A percentile compares a stretch with the other conserved stretches of the same genome.
Conservation (phyloP, 345 rosid genomes). For the Bruguiera sexangula region DNA sequence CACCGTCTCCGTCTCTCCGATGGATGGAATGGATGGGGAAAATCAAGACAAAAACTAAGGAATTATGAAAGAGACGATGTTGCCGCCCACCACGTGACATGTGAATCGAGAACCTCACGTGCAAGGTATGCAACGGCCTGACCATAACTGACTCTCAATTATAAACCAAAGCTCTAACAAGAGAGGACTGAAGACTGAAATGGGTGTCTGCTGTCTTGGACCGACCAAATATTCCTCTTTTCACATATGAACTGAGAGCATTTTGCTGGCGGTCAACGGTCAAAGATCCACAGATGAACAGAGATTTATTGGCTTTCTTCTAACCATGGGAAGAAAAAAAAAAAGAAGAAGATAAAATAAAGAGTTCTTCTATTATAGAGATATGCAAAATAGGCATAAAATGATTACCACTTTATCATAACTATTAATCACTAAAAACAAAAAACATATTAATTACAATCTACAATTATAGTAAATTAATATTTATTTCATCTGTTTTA, state of each 20-base stretch:
- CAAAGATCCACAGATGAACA: slow-evolving; percentile 32
- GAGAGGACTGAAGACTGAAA: neutral
- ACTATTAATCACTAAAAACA: neutral
- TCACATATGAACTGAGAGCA: neutral
- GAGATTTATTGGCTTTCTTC: neutral
- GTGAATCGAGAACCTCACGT: slow-evolving; percentile 43
- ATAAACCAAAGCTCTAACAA: neutral
- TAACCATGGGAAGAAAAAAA: neutral
- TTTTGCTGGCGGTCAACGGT: slow-evolving; percentile 43
- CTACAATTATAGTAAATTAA: too few species aligned
- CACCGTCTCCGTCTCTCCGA: too few species aligned
- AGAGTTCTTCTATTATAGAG: too few species aligned
- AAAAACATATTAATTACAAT: too few species aligned
- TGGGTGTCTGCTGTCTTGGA: slow-evolving; percentile 1
- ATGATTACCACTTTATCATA: too few species aligned
- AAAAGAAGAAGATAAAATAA: neutral
- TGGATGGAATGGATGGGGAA: neutral
- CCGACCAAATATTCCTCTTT: slow-evolving; percentile 26
- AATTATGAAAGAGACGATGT: neutral
- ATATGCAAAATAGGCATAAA: too few species aligned
- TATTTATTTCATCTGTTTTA: neutral
- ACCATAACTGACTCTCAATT: neutral
- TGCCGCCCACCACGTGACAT: slow-evolving; percentile 41
- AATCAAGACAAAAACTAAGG: neutral
- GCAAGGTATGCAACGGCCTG: slow-evolving; percentile 46